These are phyloP conservation scores for Hydrangea macrophylla DNA, from an alignment of 148 eudicot genomes.

Conservation along the genomic window DNA sequence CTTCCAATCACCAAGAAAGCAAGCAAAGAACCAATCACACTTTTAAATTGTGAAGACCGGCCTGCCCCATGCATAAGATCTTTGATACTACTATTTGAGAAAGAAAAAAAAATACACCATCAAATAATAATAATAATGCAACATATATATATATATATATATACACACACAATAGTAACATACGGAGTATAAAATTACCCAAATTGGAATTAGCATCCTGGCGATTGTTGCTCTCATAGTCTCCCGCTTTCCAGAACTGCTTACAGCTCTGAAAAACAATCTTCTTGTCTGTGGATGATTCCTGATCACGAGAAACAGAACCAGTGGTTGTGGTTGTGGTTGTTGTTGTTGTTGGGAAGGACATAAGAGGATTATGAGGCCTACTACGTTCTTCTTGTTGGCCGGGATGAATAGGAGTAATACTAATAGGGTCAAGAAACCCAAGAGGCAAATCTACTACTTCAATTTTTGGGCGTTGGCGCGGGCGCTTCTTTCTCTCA, in stretches of 20 bases:
- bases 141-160: background rate
- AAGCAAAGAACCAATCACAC: background rate
- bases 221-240: slow-evolving; percentile 19
- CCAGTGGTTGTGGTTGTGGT: background rate
- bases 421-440: slow-evolving; percentile 19
- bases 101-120: background rate
- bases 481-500: slow-evolving; percentile 10
- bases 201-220: slow-evolving; percentile 8
- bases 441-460: slow-evolving; percentile 9
- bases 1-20: too few species aligned
- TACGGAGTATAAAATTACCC: slow-evolving; percentile 9
- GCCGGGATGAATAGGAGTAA: too few species aligned
- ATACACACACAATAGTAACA: background rate
- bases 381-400: background rate
- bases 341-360: background rate
- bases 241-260: slow-evolving; percentile 62
- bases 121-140: background rate
- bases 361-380: background rate
- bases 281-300: too few species aligned
- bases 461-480: background rate
- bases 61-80: too few species aligned
- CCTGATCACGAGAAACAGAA: too few species aligned
- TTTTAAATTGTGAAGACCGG: too few species aligned
- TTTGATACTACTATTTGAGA: too few species aligned
- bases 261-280: slow-evolving; percentile 11